Base-by-base conservation (phyloP, 2,329 filamentous ascomycete species). In the Chrysosporium queenslandicum region DNA sequence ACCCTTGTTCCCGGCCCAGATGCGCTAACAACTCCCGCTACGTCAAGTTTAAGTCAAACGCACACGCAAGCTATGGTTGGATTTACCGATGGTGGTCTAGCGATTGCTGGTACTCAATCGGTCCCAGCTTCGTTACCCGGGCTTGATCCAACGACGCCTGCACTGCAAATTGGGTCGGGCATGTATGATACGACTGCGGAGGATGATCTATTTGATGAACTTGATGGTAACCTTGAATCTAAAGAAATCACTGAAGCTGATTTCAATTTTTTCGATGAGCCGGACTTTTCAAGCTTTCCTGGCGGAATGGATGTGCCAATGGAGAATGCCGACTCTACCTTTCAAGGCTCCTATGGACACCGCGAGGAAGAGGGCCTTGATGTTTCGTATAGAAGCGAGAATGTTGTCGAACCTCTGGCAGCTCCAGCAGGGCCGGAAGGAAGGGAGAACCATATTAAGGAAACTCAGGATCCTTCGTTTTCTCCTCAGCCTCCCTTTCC, bases 181-280 rank as follows among this genome's bases (percentile, higher is more conserved):
- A 61, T 67, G 50, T 73, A 74, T 53, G 68, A 68, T 57, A 67
- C 65, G 3, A 68, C 65, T 23, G 68, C 64, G 25, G 69, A 73
- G 42, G 78, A 81, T 55, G 79, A 81, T 61, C 66, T 82, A 1
- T 82, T 82, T 54, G 77, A 75, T 12, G 77, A 79, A 51, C 74
- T 77, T 63, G 74, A 78, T 46, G 75, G 74, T 46, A 71, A 72
- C 43, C 79, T 78, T 61, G 75, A 69, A 20, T 66, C 70, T n/a
- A 75, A 75, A 58, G 74, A 72, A n/a, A 73, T 81, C 20, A 79
- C 75, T 2, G 80, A 82, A 59, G 79, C 75, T 3, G 80, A 83
- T 59, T 83, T 82, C 63, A 80, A 75, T 61, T 83, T 82, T 62
- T 83, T 83, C 58, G 80, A 83, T 60, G 75, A 77, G 29, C 75